Conservation (phyloP, 1,139 yeast species). For the Hyphopichia wangnamkhiaoensis region DNA sequence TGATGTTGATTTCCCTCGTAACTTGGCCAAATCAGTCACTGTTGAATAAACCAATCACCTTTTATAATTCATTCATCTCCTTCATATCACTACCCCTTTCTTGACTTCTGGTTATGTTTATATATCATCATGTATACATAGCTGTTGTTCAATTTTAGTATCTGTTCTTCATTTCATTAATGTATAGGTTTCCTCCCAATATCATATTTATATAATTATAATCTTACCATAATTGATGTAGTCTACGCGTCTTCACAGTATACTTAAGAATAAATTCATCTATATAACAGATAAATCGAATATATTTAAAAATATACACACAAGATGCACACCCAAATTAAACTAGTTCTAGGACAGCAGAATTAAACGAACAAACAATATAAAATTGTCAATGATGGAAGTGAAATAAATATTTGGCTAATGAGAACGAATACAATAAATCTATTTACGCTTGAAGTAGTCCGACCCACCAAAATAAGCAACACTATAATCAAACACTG, state of each 20-base stretch:
- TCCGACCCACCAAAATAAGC: slow-evolving; percentile 72
- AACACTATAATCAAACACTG: slow-evolving; percentile 70
- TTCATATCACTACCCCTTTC: too few relatives aligned
- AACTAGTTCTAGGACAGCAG: too few relatives aligned
- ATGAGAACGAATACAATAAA: too few relatives aligned
- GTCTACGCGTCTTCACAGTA: too few relatives aligned
- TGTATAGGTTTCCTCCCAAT: not conserved
- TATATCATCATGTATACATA: not conserved
- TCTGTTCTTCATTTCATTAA: not conserved
- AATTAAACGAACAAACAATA: not conserved
- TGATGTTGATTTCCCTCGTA: slow-evolving; percentile 98
- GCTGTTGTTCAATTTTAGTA: not conserved
- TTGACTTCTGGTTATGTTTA: not conserved
- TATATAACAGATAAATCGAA: too few relatives aligned
- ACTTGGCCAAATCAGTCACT: slow-evolving; percentile 96
- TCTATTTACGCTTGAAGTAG: slow-evolving; percentile 66
- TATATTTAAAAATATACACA: too few relatives aligned
- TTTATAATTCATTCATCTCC: too few relatives aligned
- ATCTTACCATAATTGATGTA: too few relatives aligned
- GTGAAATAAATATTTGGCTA: not conserved
- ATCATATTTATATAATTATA: not conserved
- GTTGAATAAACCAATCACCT: slow-evolving; percentile 61
- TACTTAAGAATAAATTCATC: too few relatives aligned
- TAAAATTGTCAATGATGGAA: not conserved
- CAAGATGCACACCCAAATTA: too few relatives aligned